Evolutionary conservation across 2,329 filamentous ascomycete species (phyloP).

Genomic region (Calonectria crousiana): DNA sequence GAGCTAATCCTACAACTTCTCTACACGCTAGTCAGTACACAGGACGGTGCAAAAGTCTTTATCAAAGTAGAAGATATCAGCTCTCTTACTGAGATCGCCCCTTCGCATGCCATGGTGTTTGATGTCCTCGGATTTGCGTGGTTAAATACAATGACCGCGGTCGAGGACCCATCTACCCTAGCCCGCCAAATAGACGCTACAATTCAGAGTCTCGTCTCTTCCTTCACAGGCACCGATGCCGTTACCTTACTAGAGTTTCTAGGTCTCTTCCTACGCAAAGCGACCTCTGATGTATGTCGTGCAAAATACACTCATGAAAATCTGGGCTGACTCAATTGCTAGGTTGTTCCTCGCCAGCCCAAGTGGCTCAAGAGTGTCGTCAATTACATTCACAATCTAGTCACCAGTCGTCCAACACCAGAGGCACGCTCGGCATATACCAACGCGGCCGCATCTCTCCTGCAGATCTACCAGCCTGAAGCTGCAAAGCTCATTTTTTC

Average conservation of each 20-base stretch:
- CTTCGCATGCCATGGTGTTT: constrained; percentile 64
- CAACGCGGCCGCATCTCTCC: constrained; percentile 67
- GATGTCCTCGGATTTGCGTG: constrained; percentile 69
- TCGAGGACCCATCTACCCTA: constrained; percentile 48
- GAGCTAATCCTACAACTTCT: constrained; percentile 68
- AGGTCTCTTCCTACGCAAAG: constrained; percentile 63
- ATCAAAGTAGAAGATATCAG: constrained; percentile 63
- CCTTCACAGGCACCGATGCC: constrained; percentile 70
- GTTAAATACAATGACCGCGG: constrained; percentile 59
- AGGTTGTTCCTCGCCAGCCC: constrained; percentile 64
- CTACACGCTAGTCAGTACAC: constrained; percentile 64
- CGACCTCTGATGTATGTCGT: constrained; percentile 60
- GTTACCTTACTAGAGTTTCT: constrained; percentile 70
- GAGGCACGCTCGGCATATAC: constrained; percentile 70
- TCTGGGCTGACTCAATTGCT: constrained; percentile 22
- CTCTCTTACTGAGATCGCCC: constrained; percentile 68
- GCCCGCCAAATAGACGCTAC: constrained; percentile 58
- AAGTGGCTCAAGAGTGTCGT: constrained; percentile 65
- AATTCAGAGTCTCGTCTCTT: constrained; percentile 62
- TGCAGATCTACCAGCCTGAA: constrained; percentile 65
- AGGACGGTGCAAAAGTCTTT: constrained; percentile 63
- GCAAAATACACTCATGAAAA: background rate
- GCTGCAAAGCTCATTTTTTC: constrained; percentile 66
- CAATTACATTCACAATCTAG: constrained; percentile 64
- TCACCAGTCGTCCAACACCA: constrained; percentile 66